Evolutionary conservation across 2,329 filamentous ascomycete genomes (phyloP).

Genomic region (Neofusicoccum ribis): DNA sequence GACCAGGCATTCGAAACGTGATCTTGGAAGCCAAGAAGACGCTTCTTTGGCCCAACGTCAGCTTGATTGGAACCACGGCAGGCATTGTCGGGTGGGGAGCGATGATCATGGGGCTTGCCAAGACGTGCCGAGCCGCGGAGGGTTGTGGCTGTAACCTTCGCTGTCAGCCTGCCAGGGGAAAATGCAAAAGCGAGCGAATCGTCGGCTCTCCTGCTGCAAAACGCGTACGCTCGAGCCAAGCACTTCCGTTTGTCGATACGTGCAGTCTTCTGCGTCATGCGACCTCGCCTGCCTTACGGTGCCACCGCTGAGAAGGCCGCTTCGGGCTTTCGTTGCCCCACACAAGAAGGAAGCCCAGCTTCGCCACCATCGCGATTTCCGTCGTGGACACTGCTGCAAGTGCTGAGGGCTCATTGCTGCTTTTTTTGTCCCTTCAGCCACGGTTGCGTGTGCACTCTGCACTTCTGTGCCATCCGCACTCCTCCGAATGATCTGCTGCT

Average conservation of each 20-base stretch:
- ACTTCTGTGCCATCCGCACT: neutral
- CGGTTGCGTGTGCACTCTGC: neutral
- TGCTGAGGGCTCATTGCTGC: neutral
- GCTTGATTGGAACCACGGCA: slow-evolving; percentile 14
- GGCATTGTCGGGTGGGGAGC: neutral
- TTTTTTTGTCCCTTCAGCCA: neutral
- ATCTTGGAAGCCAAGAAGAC: slow-evolving; percentile 4
- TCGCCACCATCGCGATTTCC: neutral
- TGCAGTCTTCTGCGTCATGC: slow-evolving; percentile 1
- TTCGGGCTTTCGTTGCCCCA: neutral
- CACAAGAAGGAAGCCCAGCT: neutral
- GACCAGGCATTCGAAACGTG: slow-evolving; percentile 1
- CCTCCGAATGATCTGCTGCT: neutral
- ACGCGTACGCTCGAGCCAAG: slow-evolving; percentile 9
- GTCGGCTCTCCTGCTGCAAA: neutral
- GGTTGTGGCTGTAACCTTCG: slow-evolving; percentile 7
- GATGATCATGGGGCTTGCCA: neutral
- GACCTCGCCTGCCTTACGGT: neutral
- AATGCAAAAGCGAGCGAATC: neutral
- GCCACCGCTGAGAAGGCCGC: neutral
- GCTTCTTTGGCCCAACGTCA: neutral
- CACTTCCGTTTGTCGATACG: neutral
- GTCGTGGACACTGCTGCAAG: neutral
- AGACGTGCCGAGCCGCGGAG: slow-evolving; percentile 9
- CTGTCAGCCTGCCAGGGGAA: neutral